Evolutionary conservation across 163 green algal species (phyloP), one percentile per base, ranked within the genome.

Genomic region (Prototheca wickerhamii): DNA sequence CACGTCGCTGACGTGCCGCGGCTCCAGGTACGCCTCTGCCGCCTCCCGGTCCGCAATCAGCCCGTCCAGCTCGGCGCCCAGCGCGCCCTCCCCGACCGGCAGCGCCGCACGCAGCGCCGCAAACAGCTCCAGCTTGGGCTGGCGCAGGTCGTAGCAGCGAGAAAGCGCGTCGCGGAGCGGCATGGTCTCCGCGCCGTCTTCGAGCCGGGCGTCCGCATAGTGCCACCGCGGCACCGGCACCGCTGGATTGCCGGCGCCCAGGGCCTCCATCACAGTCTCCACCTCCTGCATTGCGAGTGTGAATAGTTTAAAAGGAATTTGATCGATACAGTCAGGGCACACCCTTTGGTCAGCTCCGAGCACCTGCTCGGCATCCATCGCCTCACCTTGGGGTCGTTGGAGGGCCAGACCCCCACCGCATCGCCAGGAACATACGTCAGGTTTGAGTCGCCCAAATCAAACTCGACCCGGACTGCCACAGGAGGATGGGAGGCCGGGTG

Each of bases 351-450:
- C 10, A 10, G 37, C 37, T 10, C 10, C 37, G 10, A 44, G 37
- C 37, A 0, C 37, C 37, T 44, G 37, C 37, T 15, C 10, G 37
- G 12, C 20, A 54, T 28, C 40, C 40, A 10, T 49, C 46, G 58
- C 33, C n/a, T 8, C 4, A 89, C 73, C 17, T 76, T 69, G 0
- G 67, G 50, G 18, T 59, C 55, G 79, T 99, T 99, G 58, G 82
- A 65, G 1, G 87, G 77, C 60, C 85, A 86, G 20, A 99, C 66
- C n/a, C 84, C 93, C 53, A 98, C 74, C 60, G 96, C 72, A 70
- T 99, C 93, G 0, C 93, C 93, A 0, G 81, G 69, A 51, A 87
- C 65, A 67, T 98, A 98, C 2, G 30, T 32, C 34, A 87, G 49
- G 2, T 40, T 56, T 6, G 65, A 73, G 30, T 75, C 54, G 0